Base-by-base conservation (phyloP, 2,329 filamentous ascomycete genomes). In the Xylaria sp. region DNA sequence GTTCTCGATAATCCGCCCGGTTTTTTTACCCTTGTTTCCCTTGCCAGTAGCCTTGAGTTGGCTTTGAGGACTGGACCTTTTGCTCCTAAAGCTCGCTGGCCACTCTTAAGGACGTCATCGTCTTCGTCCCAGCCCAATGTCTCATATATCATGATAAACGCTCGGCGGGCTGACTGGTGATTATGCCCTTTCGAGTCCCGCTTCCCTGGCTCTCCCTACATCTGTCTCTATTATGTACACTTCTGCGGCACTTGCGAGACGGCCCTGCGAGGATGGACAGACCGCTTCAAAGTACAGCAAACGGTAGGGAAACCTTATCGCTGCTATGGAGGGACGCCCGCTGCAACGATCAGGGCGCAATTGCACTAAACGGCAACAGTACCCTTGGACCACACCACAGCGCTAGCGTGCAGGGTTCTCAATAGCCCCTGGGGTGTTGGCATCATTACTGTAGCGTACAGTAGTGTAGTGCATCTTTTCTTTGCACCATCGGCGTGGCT, bases 91-190 rank as follows among this genome's bases (percentile, higher is more conserved):
- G 60, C 60, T 63, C 62, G 48, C 32, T 27, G 29, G 18, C 48
- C 27, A 40, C 57, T 27, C 32, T 16, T 21, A 29, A 27, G 72
- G 69, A 76, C 71, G 73, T 76, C 75, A 75, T 67, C 18, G 60
- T 29, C 53, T 25, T n/a, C 13, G 27, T 10, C 35, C 18, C 13
- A 16, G 53, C 62, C 35, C 18, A 40, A 57, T 42, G 37, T 50
- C 47, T 63, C 21, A 40, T 8, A n/a, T 42, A n/a, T 60, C 37
- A 40, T 37, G 55, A 59, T 59, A 32, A 25, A n/a, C 13, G 62
- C 21, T 21, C 32, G 55, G 35, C 21, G 42, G 37, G 37, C 16
- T 35, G 32, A 40, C 12, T 18, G 37, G 37, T 12, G 44, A n/a
- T 5, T 27, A n/a, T 27, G 44, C 54, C n/a, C 58, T 35, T 21